These are phyloP conservation scores for Eucalyptus cladocalyx DNA, from an alignment of 345 rosid genomes.

Conservation along the genomic window DNA sequence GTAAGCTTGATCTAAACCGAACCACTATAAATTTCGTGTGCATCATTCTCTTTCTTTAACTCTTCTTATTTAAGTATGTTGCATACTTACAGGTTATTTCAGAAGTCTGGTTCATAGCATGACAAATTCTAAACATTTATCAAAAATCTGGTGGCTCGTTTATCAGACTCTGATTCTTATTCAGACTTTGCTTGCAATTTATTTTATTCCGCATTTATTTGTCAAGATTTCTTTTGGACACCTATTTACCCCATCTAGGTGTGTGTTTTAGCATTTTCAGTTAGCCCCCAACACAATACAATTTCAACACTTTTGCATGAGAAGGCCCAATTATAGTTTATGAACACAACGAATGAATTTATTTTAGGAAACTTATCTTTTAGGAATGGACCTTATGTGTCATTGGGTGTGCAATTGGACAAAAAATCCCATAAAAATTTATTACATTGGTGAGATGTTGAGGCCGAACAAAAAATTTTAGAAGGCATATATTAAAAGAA, in stretches of 20 bases:
- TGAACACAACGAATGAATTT: neutral
- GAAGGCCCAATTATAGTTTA: neutral
- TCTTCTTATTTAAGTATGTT: no score
- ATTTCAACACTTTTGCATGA: neutral
- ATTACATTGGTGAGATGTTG: neutral
- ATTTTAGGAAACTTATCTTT: neutral
- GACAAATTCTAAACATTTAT: fast-evolving
- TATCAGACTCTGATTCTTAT: no score
- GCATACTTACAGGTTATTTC: no score
- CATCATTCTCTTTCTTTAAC: no score
- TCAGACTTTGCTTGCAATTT: fast-evolving
- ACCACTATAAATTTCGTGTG: no score
- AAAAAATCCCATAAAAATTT: neutral
- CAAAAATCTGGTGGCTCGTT: no score
- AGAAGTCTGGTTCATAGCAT: no score
- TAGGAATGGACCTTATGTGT: neutral
- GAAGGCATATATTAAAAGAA: neutral
- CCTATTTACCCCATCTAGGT: fast-evolving
- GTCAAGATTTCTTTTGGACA: no score
- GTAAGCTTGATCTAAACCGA: fast-evolving
- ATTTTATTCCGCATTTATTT: no score
- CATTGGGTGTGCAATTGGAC: neutral
- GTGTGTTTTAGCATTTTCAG: no score
- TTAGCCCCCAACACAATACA: neutral
- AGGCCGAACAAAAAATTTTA: neutral